Base-by-base conservation (phyloP, 768 basidiomycete genomes). In the Chalciporus chontae region DNA sequence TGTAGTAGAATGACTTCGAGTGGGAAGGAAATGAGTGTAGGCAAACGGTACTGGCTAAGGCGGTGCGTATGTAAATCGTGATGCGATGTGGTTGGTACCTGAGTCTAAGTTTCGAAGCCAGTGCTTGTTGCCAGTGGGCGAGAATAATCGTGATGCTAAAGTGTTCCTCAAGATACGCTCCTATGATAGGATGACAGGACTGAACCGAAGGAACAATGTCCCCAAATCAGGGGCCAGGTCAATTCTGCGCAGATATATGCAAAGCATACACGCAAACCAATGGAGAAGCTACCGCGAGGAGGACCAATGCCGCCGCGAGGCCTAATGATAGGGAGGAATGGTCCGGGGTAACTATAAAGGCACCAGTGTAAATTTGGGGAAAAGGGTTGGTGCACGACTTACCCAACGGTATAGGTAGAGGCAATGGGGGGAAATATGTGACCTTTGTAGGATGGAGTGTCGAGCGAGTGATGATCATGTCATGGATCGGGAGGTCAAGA, bases 401-500 rank as follows among this genome's bases (percentile, higher is more conserved):
- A 26, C 64, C 62, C 45, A 23, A 43, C 27, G 47, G 5, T 15
- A 51, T 43, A 23, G 54, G 43, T 27, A 51, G 40, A 14, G 55
- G 56, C 5, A 50, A 36, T 6, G 65, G 52, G 11, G 62, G 53
- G 29, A 57, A 63, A 37, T 61, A 61, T 29, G 59, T 66, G 41
- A 59, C 51, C 34, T 66, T 63, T 26, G 55, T 58, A 19, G 68
- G 66, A 43, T 66, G 61, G 8, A 57, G 47, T 0, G 48, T 31
- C 1, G 68, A 68, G 18, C 39, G 43, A 15, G 61, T 27, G 34
- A 69, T 53, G 18, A 61, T 48, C 26, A 63, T 54, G 19, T 54
- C 47, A 21, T 68, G 66, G 10, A 60, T 18, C 26, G 53, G 17
- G 34, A 69, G 61, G 40, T 69, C 68, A 2, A 69, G 56, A 15